Evolutionary conservation across 495 filamentous ascomycete species (phyloP), one percentile per base, ranked within the genome.

Genomic region (Rhizodiscina lignyota): DNA sequence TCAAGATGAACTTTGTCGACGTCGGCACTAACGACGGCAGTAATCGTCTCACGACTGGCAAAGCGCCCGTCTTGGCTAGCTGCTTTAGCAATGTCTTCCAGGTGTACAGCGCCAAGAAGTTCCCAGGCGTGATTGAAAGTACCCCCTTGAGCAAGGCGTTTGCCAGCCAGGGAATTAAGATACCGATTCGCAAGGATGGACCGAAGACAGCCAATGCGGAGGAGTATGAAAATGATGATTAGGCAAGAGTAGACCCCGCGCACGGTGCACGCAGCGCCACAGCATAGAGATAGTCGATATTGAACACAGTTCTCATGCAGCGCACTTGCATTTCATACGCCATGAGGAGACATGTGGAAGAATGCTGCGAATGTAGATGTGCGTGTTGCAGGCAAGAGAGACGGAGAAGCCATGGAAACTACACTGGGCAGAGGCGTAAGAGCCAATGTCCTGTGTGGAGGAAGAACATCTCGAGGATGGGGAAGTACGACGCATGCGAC

Each of bases 51-150:
- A 94, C 89, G 54, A 77, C 72, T 18, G 79, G 77, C 30, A 74
- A 69, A 26, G 83, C 84, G 0, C 83, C 80, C 0, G 77, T 96
- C 18, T 69, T 97, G 2, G 89, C 89, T 2, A 79, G 75, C 2
- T 79, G 77, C 44, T 97, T 89, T 54, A 84, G 77, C 23, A 81
- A 94, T 11, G 67, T 72, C 13, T 96, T 97, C 66, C 82, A 89
- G 41, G 89, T 97, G 30, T 96, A 76, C 54, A 85, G 77, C 4
- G 89, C 89, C 22, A 97, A 97, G 68, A 93, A 93, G 44, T 97
- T 97, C 64, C 87, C 89, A 0, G 89, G 89, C 39, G 89, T 97
- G 1, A 91, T 92, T 43, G 87, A 94, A 52, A 87, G 79, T 52
- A 97, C 89, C 2, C 55, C 68, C n/a, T 59, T 97, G 15, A 94